Conservation (phyloP, 345 rosid species). For the Citrus medica region DNA sequence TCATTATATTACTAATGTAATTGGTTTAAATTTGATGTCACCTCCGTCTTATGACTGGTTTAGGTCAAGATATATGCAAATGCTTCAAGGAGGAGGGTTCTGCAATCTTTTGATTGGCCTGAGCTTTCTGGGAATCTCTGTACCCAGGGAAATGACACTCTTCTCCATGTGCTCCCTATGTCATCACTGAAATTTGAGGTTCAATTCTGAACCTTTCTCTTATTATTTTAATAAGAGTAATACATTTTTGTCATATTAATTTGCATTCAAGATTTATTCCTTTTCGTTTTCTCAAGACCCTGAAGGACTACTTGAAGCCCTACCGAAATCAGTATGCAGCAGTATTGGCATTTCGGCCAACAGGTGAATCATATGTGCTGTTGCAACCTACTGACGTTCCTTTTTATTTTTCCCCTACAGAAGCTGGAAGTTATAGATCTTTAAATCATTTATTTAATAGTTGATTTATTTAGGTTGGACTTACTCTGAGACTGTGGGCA, state of each 20-base stretch:
- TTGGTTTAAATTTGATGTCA: not conserved
- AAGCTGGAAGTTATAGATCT: not conserved
- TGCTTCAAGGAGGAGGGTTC: conserved; percentile 56
- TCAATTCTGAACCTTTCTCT: conserved; percentile 11
- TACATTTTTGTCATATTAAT: not conserved
- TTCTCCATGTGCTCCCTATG: conserved; percentile 73
- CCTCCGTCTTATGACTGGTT: not conserved
- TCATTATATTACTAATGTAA: not conserved
- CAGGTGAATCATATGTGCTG: conserved; percentile 38
- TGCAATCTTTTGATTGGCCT: conserved; percentile 67
- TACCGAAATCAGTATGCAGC: conserved; percentile 42
- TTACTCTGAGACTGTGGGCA: conserved; percentile 56
- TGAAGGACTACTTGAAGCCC: conserved; percentile 46
- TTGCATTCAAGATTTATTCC: not conserved
- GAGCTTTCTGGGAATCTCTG: conserved; percentile 57
- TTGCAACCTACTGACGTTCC: not conserved
- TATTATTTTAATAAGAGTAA: not conserved
- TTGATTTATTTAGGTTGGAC: conserved; percentile 59
- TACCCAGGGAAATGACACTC: conserved; percentile 55
- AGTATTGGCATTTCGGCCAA: conserved; percentile 75
- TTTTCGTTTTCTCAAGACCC: conserved; percentile 32
- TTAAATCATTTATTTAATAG: not conserved
- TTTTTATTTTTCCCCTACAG: not conserved
- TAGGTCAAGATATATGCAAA: conserved; percentile 67
- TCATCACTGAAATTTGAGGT: conserved; percentile 64